Evolutionary conservation across 176 grass and related monocot genomes (phyloP).

Genomic region (Carex cristatella): DNA sequence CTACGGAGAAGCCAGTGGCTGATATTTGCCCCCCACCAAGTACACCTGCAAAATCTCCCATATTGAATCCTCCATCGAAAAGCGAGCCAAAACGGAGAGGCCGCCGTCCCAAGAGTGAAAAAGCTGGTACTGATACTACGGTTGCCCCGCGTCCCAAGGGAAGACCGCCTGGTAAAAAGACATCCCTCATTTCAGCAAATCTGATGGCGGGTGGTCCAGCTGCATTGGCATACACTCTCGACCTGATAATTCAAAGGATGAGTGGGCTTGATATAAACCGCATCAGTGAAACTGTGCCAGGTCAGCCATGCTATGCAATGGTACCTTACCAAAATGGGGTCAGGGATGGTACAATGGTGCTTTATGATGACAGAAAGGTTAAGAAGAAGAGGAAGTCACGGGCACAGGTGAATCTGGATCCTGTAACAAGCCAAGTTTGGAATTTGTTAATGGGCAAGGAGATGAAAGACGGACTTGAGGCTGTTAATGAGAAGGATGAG

Average conservation of each 20-base stretch:
- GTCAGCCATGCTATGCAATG: conserved; percentile 30
- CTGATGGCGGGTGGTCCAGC: conserved; percentile 18
- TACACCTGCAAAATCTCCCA: conserved; percentile 27
- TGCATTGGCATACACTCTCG: conserved; percentile 28
- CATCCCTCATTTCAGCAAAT: conserved; percentile 5
- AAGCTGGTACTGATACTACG: conserved; percentile 21
- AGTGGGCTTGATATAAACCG: conserved; percentile 38
- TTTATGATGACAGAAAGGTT: conserved; percentile 32
- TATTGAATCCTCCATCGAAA: conserved; percentile 22
- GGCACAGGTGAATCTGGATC: conserved; percentile 63
- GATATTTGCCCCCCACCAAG: conserved; percentile 34
- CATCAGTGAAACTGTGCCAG: background rate
- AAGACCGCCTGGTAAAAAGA: background rate
- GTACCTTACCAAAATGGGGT: conserved; percentile 38
- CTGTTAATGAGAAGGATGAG: conserved; percentile 54
- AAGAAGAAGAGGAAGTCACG: conserved; percentile 51
- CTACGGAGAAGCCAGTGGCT: conserved; percentile 21
- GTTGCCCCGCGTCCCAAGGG: background rate
- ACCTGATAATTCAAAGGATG: conserved; percentile 52
- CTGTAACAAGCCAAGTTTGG: conserved; percentile 66
- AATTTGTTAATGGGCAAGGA: conserved; percentile 71
- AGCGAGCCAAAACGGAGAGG: conserved; percentile 34
- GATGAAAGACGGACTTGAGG: conserved; percentile 33
- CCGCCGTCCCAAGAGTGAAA: conserved; percentile 21
- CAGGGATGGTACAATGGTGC: conserved; percentile 45